A percentile compares a stretch with the other conserved stretches of the same genome.
Evolutionary conservation across 352 stramenopile genomes (phyloP).

Genomic region (Globisporangium echinulatum): DNA sequence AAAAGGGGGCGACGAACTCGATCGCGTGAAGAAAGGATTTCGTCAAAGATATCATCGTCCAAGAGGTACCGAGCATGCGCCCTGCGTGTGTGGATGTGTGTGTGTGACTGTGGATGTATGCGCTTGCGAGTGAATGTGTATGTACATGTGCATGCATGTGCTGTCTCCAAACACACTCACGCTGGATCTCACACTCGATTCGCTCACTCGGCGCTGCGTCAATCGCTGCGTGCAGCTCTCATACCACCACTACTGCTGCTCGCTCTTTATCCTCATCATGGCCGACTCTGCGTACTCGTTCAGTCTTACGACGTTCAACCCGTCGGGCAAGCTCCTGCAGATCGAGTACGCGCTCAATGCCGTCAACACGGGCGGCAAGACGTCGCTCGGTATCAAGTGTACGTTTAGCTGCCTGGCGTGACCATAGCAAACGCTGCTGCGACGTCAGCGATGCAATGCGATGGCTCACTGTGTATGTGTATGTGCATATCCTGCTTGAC

Average conservation of each 20-base stretch:
- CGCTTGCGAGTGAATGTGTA: not conserved
- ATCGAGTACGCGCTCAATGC: constrained; percentile 99
- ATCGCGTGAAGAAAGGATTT: not conserved
- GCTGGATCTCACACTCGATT: not conserved
- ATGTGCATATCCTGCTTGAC: too few species aligned
- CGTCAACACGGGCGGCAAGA: constrained; percentile 96
- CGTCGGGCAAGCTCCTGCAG: constrained; percentile 98
- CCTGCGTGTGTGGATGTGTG: constrained; percentile 1
- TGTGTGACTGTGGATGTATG: not conserved
- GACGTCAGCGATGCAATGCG: not conserved
- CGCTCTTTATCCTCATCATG: constrained; percentile 47
- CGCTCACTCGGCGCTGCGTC: too few species aligned
- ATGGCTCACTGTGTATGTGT: not conserved
- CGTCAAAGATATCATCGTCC: constrained; percentile 1
- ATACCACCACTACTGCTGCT: not conserved
- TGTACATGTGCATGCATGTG: not conserved
- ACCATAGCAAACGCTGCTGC: not conserved
- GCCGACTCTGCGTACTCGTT: constrained; percentile 98
- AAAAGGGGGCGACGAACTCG: too few species aligned
- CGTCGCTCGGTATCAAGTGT: constrained; percentile 96
- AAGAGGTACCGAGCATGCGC: not conserved
- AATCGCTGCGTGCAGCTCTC: not conserved
- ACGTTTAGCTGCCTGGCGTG: constrained; percentile 13
- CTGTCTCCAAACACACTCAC: not conserved
- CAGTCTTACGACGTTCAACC: constrained; percentile 99